phyloP scores from a whole-genome alignment of 202 grass and related monocot species.

The Digitaria exilis region DNA sequence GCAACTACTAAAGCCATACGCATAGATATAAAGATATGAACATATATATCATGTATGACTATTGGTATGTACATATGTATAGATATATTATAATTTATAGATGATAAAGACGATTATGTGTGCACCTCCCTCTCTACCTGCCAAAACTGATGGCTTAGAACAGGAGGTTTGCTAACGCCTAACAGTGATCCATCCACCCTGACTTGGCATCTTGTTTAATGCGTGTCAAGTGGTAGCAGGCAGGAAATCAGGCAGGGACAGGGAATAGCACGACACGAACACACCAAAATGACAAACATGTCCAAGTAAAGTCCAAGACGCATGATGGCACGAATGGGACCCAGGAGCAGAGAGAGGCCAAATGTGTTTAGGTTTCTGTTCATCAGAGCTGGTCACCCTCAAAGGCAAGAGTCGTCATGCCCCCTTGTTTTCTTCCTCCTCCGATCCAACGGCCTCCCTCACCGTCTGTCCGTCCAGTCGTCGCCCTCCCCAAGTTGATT shows the following conservation, averaged over 20 bases:
- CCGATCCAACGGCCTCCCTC: background rate
- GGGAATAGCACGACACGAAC: background rate
- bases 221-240: slow-evolving; percentile 2
- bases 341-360: background rate
- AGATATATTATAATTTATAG: background rate
- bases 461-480: slow-evolving; percentile 22
- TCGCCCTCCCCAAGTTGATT: slow-evolving; percentile 3
- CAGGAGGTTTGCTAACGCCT: slow-evolving; percentile 7
- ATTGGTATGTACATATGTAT: too few species aligned
- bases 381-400: slow-evolving; percentile 19
- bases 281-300: background rate
- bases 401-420: background rate
- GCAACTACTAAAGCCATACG: background rate
- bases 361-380: background rate
- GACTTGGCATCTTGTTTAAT: slow-evolving; percentile 37
- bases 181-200: slow-evolving; percentile 31
- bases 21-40: background rate
- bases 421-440: background rate
- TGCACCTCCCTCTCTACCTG: background rate
- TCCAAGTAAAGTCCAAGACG: background rate
- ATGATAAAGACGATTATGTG: background rate
- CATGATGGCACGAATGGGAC: slow-evolving; percentile 22
- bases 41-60: background rate
- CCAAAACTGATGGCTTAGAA: background rate
- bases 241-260: background rate